phyloP scores from a whole-genome alignment of 1,284 basidiomycete genomes.

The Somion occarium region DNA sequence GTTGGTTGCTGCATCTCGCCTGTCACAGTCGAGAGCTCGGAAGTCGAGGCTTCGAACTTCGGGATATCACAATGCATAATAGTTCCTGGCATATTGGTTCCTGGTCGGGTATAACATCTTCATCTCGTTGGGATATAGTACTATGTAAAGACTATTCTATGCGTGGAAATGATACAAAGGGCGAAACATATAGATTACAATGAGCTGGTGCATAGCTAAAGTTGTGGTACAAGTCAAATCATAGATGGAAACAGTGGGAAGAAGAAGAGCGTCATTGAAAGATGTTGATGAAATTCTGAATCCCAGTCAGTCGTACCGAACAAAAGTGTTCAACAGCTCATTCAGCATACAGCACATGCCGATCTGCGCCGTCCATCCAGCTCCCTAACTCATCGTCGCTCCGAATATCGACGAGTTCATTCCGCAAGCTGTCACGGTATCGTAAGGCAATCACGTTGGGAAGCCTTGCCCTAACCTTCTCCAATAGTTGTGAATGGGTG shows the following conservation, averaged over 20 bases:
- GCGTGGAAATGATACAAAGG: not conserved
- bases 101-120: not conserved
- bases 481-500: conserved; percentile 79
- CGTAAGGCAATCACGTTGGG: conserved; percentile 66
- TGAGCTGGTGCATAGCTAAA: not conserved
- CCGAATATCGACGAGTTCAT: conserved; percentile 60
- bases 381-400: conserved; percentile 68
- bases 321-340: conserved; percentile 23
- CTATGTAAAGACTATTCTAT: not conserved
- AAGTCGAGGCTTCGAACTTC: too few relatives aligned
- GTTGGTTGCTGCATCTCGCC: too few relatives aligned
- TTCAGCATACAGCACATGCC: conserved; percentile 85
- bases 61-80: too few relatives aligned
- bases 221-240: not conserved
- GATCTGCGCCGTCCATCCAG: conserved; percentile 85
- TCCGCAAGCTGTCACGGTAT: conserved; percentile 70
- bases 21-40: too few relatives aligned
- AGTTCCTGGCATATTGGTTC: not conserved
- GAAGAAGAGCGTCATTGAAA: not conserved
- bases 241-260: not conserved
- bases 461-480: conserved; percentile 85
- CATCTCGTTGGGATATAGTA: not conserved
- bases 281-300: not conserved
- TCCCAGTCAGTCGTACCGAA: not conserved
- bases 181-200: not conserved